Base-by-base conservation (phyloP, 129 eudicot genomes). In the Helianthus tuberosus region DNA sequence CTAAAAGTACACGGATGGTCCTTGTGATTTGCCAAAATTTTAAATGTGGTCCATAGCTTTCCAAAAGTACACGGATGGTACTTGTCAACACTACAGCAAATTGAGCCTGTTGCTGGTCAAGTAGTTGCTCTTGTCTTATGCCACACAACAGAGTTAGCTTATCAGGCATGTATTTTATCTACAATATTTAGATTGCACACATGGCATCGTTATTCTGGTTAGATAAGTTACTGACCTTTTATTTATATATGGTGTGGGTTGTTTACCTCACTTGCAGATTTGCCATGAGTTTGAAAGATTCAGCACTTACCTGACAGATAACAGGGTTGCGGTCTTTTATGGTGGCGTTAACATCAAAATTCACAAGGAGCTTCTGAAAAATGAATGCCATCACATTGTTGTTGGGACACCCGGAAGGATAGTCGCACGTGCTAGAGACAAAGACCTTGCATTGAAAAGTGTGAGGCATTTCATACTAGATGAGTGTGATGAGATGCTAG, bases 401-500 rank as follows among this genome's bases (percentile, higher is more conserved):
- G 98, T 93, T 77, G 98, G 98, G 29, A 93, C 98, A 0, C 98
- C 98, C 3, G 98, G 98, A 32, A 83, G 98, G 75, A 74, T 93
- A 63, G 96, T 93, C 81, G 98, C 93, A 66, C 88, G 90, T 69
- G 91, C 96, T 11, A 86, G 96, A 59, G 98, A 93, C 32, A 93
- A 93, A 84, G 97, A 88, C 5, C 96, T 93, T 12, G 86, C 87
- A 14, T 66, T 93, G 83, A 93, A 69, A 84, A 88, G 92, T 75
- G 98, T 93, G 71, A 88, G 98, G 82, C 97, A 90, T 83, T 93
- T 93, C 77, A 93, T 93, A 12, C 96, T 93, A 27, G 98, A 93
- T 78, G 97, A 93, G 63, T 93, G 98, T 81, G 98, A 93, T 74
- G 90, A 93, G 89, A 93, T 93, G 98, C 97, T 93, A 8, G 98